A percentile compares a stretch with the other conserved stretches of the same genome.
Conservation (phyloP, 768 basidiomycete species). For the Cystofilobasidium capitatum region DNA sequence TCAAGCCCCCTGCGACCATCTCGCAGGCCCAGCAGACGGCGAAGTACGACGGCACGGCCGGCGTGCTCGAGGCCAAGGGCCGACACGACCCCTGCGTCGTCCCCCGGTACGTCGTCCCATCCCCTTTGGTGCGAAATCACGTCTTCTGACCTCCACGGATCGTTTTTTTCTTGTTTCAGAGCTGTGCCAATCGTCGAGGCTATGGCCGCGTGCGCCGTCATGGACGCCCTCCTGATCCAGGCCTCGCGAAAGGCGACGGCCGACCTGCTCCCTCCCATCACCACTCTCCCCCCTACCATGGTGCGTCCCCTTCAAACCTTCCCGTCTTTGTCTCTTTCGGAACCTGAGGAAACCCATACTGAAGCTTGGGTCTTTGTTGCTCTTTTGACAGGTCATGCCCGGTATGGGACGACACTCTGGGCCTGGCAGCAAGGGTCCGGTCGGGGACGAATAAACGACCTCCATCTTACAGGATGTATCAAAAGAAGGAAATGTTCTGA, state of each 20-base stretch:
- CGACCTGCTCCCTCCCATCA: slow-evolving; percentile 24
- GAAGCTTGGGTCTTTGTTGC: too few relatives aligned
- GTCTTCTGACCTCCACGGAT: background rate
- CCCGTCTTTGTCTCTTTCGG: too few relatives aligned
- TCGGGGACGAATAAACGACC: slow-evolving; percentile 17
- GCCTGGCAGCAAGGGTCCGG: slow-evolving; percentile 17
- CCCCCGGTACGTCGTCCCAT: slow-evolving; percentile 46
- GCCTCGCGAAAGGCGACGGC: slow-evolving; percentile 19
- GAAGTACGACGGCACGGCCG: slow-evolving; percentile 83
- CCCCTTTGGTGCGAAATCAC: background rate
- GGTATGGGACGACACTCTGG: slow-evolving; percentile 21
- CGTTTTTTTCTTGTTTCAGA: slow-evolving; percentile 34
- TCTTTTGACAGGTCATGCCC: slow-evolving; percentile 24
- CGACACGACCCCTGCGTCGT: slow-evolving; percentile 97
- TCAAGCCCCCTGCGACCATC: slow-evolving; percentile 98
- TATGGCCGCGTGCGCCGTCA: slow-evolving; percentile 90
- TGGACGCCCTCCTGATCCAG: slow-evolving; percentile 49
- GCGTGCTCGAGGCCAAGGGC: slow-evolving; percentile 79
- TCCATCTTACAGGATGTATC: background rate
- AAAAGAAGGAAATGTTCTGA: background rate
- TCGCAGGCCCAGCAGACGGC: slow-evolving; percentile 82
- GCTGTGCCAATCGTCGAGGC: slow-evolving; percentile 97
- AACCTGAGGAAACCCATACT: too few relatives aligned
- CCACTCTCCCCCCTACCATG: slow-evolving; percentile 26
- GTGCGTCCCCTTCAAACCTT: background rate